These are phyloP conservation scores for Plasmodium vivax DNA, from an alignment of 169 alveolate species.

Conservation along the genomic window DNA sequence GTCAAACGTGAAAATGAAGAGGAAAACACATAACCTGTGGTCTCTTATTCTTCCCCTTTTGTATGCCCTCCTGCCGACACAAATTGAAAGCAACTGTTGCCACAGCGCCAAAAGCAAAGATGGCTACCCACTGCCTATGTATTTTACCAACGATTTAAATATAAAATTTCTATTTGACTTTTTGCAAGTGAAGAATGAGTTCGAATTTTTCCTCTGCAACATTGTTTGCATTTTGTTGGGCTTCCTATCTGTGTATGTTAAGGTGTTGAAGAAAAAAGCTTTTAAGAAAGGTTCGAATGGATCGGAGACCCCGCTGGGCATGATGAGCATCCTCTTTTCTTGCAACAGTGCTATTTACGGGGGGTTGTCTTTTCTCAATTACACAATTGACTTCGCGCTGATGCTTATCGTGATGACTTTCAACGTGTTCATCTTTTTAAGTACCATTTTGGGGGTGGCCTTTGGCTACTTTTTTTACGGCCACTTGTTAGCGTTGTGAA, in stretches of 20 bases:
- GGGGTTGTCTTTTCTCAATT: constrained; percentile 29
- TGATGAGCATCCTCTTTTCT: not conserved
- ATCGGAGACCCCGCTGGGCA: not conserved
- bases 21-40: not conserved
- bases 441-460: constrained; percentile 38
- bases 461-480: constrained; percentile 36
- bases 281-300: not conserved
- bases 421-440: constrained; percentile 41
- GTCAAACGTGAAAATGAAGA: not conserved
- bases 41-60: not conserved
- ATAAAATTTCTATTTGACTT: constrained; percentile 66
- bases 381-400: constrained; percentile 44
- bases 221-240: constrained; percentile 41
- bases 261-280: constrained; percentile 14
- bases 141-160: constrained; percentile 33
- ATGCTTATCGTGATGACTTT: constrained; percentile 74
- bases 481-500: not conserved
- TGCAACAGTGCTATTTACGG: not conserved
- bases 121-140: constrained; percentile 40
- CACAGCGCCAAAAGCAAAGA: constrained; percentile 1
- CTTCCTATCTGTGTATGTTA: constrained; percentile 35
- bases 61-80: not conserved
- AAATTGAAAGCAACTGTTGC: constrained; percentile 16
- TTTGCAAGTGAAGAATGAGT: constrained; percentile 24
- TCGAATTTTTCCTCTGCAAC: constrained; percentile 55